Evolutionary conservation across 306 rosid species (phyloP), one percentile per base, ranked within the genome.

Genomic region (Fragaria ananassa): DNA sequence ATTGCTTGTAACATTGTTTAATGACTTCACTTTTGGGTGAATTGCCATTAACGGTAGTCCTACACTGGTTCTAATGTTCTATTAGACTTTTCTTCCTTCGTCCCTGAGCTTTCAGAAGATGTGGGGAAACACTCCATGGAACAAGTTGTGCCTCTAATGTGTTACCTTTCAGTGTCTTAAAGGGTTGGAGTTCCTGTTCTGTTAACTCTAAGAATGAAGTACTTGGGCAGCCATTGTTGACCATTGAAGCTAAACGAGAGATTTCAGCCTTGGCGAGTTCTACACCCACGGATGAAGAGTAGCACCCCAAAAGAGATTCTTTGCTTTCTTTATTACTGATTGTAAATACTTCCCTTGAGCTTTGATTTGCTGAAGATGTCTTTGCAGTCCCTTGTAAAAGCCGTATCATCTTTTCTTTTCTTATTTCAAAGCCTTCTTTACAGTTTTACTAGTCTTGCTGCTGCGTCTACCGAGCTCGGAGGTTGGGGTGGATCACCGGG

Each of bases 311-410:
- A 74, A 95, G 91, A 68, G 96, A 88, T 75, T 92, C 93, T 39
- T 88, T 42, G 99, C 99, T 60, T 92, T 95, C 72, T 53, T 83
- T 9, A 95, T 68, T 34, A 95, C 97, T 44, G 91, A 87, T 19
- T 95, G 97, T 71, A 95, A 85, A 68, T 95, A 95, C 80, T 88
- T 91, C 72, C 96, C 98, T 84, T 95, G 98, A 41, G 99, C 97
- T 89, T 95, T 97, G 3, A 95, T 31, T 31, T 3, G 35, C 35
- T 31, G 35, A 31, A 31, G 35, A 31, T 31, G 35, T 31, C 35
- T 31, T 31, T 31, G 35, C 35, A 31, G 35, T 31, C 35, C 35
- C 35, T 31, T 31, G 4, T 31, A 31, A 31, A 31, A 31, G 35
- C 35, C 4, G 35, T 31, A 31, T 31, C 17, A 46, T 12, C 15